Evolutionary conservation across 192 early-diverging fungal species (phyloP).

Genomic region (Rhizoclosmatium sp.): DNA sequence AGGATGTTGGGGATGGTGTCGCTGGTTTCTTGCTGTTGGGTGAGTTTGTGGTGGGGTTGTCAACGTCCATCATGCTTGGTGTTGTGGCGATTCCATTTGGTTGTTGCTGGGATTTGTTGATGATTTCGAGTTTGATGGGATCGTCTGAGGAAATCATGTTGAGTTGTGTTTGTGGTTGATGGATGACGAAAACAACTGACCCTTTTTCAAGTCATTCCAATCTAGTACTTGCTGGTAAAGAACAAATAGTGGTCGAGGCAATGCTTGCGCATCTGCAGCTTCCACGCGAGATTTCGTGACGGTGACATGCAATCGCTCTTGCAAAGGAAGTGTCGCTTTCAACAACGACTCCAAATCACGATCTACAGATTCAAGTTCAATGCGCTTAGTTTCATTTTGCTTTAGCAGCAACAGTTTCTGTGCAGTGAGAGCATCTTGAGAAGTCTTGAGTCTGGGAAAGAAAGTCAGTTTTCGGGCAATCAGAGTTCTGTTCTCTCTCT

Average conservation of each 20-base stretch:
- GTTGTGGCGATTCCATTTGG: no score
- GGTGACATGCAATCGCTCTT: conserved; percentile 36
- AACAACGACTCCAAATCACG: conserved; percentile 37
- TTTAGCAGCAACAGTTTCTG: neutral
- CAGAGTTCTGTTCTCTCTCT: neutral
- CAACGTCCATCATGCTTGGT: neutral
- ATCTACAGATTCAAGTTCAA: conserved; percentile 44
- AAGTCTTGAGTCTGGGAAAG: conserved; percentile 32
- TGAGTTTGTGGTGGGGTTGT: neutral
- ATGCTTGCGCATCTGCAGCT: conserved; percentile 16
- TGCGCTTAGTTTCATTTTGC: conserved; percentile 23
- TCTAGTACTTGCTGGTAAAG: conserved; percentile 35
- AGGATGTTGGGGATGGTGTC: no score
- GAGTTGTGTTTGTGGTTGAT: no score
- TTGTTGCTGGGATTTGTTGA: no score
- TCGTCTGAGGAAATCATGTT: no score
- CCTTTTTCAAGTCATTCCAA: conserved; percentile 11
- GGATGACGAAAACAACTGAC: neutral
- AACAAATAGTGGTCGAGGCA: conserved; percentile 42
- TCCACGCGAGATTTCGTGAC: conserved; percentile 3
- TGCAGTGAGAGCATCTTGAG: conserved; percentile 32
- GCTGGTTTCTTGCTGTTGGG: neutral
- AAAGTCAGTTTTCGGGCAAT: neutral
- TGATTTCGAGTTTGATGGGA: no score
- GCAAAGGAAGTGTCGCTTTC: conserved; percentile 42